A percentile compares a stretch with the other conserved stretches of the same genome.
These are phyloP conservation scores for Talaromyces sp. DNA, from an alignment of 2,329 filamentous ascomycete genomes.

Conservation along the genomic window DNA sequence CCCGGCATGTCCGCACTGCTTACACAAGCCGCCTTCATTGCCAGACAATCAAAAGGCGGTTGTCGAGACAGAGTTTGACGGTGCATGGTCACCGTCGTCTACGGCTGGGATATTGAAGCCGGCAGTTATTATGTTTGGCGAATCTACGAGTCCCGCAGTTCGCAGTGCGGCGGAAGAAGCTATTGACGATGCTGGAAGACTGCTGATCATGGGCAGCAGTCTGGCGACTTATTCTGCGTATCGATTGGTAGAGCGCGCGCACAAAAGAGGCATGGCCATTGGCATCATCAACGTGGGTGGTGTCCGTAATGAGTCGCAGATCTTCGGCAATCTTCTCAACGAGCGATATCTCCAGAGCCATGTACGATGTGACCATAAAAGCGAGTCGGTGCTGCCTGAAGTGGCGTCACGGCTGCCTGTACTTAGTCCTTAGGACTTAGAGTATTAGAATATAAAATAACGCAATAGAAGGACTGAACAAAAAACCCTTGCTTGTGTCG, in stretches of 20 bases:
- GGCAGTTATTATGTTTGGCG: slow-evolving; percentile 93
- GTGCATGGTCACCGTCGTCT: slow-evolving; percentile 67
- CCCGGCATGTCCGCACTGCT: slow-evolving; percentile 79
- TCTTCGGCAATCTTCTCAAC: slow-evolving; percentile 35
- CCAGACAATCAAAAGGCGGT: slow-evolving; percentile 48
- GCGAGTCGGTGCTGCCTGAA: slow-evolving; percentile 41
- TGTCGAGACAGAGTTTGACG: slow-evolving; percentile 73
- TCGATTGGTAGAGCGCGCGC: slow-evolving; percentile 79
- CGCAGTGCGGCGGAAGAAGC: slow-evolving; percentile 75
- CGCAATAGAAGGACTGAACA: not conserved
- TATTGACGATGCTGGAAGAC: slow-evolving; percentile 69
- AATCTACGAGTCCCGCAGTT: slow-evolving; percentile 68
- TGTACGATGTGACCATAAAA: slow-evolving; percentile 43
- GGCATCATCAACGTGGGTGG: slow-evolving; percentile 74
- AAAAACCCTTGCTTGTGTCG: not conserved
- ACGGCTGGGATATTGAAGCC: slow-evolving; percentile 84
- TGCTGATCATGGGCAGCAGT: slow-evolving; percentile 83
- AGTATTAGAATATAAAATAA: not conserved
- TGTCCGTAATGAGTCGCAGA: slow-evolving; percentile 44
- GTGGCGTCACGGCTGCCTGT: slow-evolving; percentile 32
- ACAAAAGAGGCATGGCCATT: slow-evolving; percentile 78
- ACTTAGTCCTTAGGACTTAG: not conserved
- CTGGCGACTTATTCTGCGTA: slow-evolving; percentile 94
- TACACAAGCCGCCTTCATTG: slow-evolving; percentile 59
- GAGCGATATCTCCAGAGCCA: slow-evolving; percentile 26